Conservation (phyloP, 257 asterid species). For the Mitragyna speciosa region DNA sequence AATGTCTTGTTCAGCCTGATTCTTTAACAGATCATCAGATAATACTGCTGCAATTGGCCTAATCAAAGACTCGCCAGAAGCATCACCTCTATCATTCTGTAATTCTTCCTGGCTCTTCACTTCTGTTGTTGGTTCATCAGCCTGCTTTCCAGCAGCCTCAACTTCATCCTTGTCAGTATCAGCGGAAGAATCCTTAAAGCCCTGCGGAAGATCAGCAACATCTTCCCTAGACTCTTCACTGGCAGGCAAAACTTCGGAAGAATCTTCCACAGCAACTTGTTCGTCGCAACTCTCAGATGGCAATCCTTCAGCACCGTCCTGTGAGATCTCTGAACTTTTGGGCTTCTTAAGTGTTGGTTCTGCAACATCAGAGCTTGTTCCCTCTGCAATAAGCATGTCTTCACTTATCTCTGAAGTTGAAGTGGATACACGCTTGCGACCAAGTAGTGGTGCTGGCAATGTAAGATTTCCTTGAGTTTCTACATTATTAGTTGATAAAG, state of each 20-base stretch:
- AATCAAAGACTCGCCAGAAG: conserved; percentile 44
- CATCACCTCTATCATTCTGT: conserved; percentile 43
- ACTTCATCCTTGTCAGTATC: conserved; percentile 50
- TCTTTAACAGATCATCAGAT: conserved; percentile 51
- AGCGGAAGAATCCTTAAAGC: conserved; percentile 38
- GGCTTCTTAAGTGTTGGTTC: conserved; percentile 57
- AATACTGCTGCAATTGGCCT: conserved; percentile 36
- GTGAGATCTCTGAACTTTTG: conserved; percentile 51
- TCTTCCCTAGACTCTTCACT: conserved; percentile 55
- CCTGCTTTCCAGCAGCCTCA: conserved; percentile 49
- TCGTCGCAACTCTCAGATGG: conserved; percentile 33
- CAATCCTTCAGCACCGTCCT: conserved; percentile 34
- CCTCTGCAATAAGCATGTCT: conserved; percentile 48
- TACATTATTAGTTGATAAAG: conserved; percentile 29
- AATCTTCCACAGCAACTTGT: conserved; percentile 35
- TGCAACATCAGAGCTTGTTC: conserved; percentile 47
- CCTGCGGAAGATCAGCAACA: conserved; percentile 37
- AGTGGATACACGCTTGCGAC: conserved; percentile 64
- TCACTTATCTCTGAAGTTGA: conserved; percentile 50
- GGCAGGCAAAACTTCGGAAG: conserved; percentile 34
- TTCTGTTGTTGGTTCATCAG: conserved; percentile 44
- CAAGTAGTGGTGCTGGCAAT: conserved; percentile 29
- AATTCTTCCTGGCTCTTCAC: conserved; percentile 42
- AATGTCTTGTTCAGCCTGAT: conserved; percentile 60
- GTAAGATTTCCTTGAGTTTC: conserved; percentile 49